These are phyloP conservation scores for Odonthalia washingtoniensis DNA, from an alignment of 31 red algal genomes.

Conservation along the genomic window DNA sequence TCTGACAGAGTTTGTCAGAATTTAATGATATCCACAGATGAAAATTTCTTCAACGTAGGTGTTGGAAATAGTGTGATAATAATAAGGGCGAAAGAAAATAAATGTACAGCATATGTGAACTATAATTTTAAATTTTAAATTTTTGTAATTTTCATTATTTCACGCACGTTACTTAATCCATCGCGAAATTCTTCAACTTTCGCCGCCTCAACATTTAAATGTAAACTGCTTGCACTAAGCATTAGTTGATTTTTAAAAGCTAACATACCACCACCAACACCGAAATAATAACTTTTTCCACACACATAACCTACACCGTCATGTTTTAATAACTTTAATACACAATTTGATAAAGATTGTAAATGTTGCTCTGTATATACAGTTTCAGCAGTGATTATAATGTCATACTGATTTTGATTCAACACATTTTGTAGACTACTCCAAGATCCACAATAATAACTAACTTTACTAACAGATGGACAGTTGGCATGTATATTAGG, in stretches of 20 bases:
- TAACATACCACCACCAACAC: conserved; percentile 78
- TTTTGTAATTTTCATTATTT: no score
- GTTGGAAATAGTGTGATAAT: no score
- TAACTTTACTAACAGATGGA: conserved; percentile 22
- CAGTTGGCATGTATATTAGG: conserved; percentile 65
- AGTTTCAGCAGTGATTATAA: conserved; percentile 69
- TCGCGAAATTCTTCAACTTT: conserved; percentile 68
- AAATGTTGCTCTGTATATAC: conserved; percentile 58
- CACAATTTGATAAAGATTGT: conserved; percentile 40
- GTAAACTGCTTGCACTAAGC: neutral
- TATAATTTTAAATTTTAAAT: no score
- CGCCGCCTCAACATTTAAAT: conserved; percentile 13
- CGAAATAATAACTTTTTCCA: conserved; percentile 92
- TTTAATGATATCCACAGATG: no score
- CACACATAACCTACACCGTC: conserved; percentile 67
- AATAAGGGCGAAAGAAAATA: no score
- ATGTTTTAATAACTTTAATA: conserved; percentile 33
- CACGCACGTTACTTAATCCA: conserved; percentile 79
- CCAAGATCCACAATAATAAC: conserved; percentile 70
- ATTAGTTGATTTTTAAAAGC: conserved; percentile 38
- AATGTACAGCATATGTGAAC: no score
- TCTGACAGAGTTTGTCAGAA: no score
- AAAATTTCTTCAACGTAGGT: no score
- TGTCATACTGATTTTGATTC: conserved; percentile 33
- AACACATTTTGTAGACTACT: conserved; percentile 32